A percentile compares a stretch with the other conserved stretches of the same genome.
These are phyloP conservation scores for Lithospermum erythrorhizon DNA, from an alignment of 257 asterid species.

Conservation along the genomic window DNA sequence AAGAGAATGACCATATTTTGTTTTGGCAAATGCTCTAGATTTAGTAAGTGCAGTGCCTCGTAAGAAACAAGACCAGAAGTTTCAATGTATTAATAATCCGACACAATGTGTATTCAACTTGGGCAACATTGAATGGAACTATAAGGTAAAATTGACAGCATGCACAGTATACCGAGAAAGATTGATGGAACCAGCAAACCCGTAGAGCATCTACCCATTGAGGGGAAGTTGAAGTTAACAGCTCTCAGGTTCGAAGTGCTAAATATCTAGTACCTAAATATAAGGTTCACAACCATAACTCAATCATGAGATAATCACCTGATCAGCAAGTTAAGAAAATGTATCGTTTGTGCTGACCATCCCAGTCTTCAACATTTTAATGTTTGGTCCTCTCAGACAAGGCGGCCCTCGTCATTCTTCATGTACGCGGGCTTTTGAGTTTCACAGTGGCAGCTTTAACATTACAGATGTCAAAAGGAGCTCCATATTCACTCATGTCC, in stretches of 20 bases:
- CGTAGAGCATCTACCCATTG: neutral
- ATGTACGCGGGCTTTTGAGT: slow-evolving; percentile 40
- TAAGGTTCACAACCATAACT: neutral
- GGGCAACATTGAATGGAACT: neutral
- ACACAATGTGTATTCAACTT: neutral
- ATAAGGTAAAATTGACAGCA: neutral
- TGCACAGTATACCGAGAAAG: neutral
- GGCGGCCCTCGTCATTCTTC: slow-evolving; percentile 35
- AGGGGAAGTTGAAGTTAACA: neutral
- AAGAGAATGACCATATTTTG: neutral
- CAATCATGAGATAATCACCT: slow-evolving; percentile 22
- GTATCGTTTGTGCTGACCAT: slow-evolving; percentile 62
- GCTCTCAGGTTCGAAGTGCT: neutral
- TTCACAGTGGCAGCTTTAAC: slow-evolving; percentile 9
- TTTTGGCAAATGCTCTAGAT: too few species aligned
- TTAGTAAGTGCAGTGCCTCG: neutral
- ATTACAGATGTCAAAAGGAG: slow-evolving; percentile 46
- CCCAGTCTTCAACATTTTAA: slow-evolving; percentile 42
- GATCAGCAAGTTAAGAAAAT: slow-evolving; percentile 42
- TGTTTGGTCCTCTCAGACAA: slow-evolving; percentile 26
- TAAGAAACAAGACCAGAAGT: too few species aligned
- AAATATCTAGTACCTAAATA: too few species aligned
- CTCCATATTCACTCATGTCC: slow-evolving; percentile 8
- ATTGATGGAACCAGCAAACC: neutral
- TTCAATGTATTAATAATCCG: too few species aligned